These are phyloP conservation scores for Arbutus unedo DNA, from an alignment of 148 eudicot genomes.

Conservation along the genomic window DNA sequence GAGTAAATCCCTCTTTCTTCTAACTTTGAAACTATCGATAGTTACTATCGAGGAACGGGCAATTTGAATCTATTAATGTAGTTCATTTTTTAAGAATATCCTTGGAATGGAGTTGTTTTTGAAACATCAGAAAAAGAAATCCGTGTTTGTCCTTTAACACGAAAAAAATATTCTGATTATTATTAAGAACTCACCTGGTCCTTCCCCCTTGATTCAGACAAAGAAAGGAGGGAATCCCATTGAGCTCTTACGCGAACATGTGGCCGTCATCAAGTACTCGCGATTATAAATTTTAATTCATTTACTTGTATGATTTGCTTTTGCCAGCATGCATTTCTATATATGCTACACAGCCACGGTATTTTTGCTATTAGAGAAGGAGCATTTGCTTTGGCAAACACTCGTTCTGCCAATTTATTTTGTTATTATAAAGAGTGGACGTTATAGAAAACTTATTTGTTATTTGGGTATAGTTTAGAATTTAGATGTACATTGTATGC, in stretches of 20 bases:
- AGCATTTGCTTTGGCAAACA: neutral
- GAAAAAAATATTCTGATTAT: too few species aligned
- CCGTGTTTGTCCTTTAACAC: too few species aligned
- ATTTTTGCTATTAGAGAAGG: neutral
- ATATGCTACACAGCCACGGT: neutral
- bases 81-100: too few species aligned
- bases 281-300: neutral
- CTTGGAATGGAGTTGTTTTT: too few species aligned
- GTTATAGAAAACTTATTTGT: neutral
- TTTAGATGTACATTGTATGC: neutral
- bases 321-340: neutral
- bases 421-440: neutral
- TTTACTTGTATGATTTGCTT: conserved; percentile 6
- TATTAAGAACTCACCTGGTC: too few species aligned
- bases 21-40: too few species aligned
- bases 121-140: too few species aligned
- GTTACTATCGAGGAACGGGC: too few species aligned
- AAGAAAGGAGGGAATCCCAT: too few species aligned
- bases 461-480: neutral
- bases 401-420: neutral
- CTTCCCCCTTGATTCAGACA: too few species aligned
- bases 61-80: too few species aligned
- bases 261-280: neutral
- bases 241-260: neutral
- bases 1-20: too few species aligned